phyloP scores from a whole-genome alignment of 495 filamentous ascomycete genomes.

The Neurospora sp. region DNA sequence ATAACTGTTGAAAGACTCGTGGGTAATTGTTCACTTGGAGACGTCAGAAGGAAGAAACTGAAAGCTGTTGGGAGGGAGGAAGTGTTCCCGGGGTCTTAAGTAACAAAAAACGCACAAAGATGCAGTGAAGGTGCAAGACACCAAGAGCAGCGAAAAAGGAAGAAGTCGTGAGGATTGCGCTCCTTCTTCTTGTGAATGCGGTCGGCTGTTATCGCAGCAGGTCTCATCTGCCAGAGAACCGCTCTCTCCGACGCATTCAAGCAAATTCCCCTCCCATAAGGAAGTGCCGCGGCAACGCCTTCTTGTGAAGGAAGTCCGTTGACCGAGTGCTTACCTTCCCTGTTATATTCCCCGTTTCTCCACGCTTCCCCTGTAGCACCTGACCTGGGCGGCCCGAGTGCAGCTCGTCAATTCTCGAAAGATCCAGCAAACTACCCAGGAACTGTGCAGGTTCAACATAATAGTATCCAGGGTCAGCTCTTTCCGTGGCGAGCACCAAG shows the following conservation, averaged over 20 bases:
- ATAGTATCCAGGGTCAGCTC: not conserved
- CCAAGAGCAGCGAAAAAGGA: not conserved
- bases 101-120: not conserved
- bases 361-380: not conserved
- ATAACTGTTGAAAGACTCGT: not conserved
- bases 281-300: not conserved
- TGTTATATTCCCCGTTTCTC: not conserved
- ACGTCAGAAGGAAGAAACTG: not conserved
- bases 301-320: not conserved
- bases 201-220: not conserved
- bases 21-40: not conserved
- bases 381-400: not conserved
- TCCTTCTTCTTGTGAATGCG: not conserved
- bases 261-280: not conserved
- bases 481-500: constrained; percentile 1
- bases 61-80: not conserved
- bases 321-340: not conserved
- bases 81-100: not conserved
- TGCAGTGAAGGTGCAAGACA: not conserved
- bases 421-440: no score
- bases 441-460: no score
- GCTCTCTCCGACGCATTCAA: not conserved
- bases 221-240: not conserved
- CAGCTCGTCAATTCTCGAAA: no score
- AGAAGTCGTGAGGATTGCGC: not conserved